Conservation (phyloP, 331 rosid species). For the Dryas integrifolia region DNA sequence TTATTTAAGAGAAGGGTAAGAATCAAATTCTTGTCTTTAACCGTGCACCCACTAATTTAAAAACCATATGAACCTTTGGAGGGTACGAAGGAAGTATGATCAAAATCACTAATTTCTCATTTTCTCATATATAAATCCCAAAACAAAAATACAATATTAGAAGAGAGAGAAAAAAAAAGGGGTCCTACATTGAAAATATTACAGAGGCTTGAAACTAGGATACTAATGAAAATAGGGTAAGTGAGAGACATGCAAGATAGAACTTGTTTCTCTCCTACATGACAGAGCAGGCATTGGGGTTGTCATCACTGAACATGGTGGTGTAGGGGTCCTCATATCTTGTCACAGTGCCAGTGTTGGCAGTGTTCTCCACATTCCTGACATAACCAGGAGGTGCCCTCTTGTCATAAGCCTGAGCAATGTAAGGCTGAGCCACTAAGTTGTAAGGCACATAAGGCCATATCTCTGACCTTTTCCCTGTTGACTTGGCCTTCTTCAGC, state of each 20-base stretch:
- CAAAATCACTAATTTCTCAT: conserved; percentile 27
- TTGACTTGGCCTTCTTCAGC: conserved; percentile 85
- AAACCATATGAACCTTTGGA: conserved; percentile 23
- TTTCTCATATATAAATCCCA: conserved; percentile 24
- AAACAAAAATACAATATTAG: conserved; percentile 14
- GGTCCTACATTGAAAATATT: conserved; percentile 38
- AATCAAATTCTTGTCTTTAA: too few relatives aligned
- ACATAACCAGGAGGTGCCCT: conserved; percentile 95
- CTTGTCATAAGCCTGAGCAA: conserved; percentile 80
- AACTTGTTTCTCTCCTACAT: conserved; percentile 43
- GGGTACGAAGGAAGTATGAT: conserved; percentile 9
- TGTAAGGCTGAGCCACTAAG: conserved; percentile 76
- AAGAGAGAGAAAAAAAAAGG: not conserved
- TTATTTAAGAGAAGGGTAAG: too few relatives aligned
- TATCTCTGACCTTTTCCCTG: conserved; percentile 84
- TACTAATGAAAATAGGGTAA: not conserved
- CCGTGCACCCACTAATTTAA: conserved; percentile 10
- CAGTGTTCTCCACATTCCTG: conserved; percentile 57
- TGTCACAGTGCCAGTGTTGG: conserved; percentile 43
- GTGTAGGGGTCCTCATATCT: conserved; percentile 81
- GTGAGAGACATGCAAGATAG: not conserved
- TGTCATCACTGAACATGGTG: conserved; percentile 91
- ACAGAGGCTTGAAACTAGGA: conserved; percentile 22
- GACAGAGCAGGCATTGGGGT: conserved; percentile 92
- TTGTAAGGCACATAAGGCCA: conserved; percentile 98